Evolutionary conservation across 352 stramenopile genomes (phyloP).

Genomic region (Phytophthora pistaciae): DNA sequence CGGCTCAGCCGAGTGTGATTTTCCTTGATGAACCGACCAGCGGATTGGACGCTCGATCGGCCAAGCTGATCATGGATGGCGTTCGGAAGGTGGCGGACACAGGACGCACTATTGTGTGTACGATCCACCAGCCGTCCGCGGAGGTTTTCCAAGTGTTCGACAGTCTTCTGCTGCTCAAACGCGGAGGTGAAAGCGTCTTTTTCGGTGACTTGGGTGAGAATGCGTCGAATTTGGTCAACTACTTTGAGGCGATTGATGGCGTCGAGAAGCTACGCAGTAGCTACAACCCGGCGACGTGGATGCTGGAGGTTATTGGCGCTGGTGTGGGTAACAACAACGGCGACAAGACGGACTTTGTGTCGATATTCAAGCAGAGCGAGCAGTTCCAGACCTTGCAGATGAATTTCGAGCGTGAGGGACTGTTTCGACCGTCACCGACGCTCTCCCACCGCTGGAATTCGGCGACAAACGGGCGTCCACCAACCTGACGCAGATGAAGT

Average conservation of each 20-base stretch:
- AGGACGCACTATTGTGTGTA: conserved; percentile 45
- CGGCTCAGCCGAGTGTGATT: conserved; percentile 87
- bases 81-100: conserved; percentile 87
- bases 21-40: conserved; percentile 92
- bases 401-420: conserved; percentile 33
- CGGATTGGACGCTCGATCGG: conserved; percentile 87
- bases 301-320: conserved; percentile 52
- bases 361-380: conserved; percentile 38
- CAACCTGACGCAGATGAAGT: conserved; percentile 36
- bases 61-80: conserved; percentile 89
- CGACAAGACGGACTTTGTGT: conserved; percentile 41
- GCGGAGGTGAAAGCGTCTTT: conserved; percentile 55
- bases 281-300: conserved; percentile 76
- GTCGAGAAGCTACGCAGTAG: conserved; percentile 53
- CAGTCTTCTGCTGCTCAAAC: conserved; percentile 69
- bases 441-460: conserved; percentile 47
- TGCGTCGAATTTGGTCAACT: conserved; percentile 32
- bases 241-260: conserved; percentile 33
- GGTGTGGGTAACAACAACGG: conserved; percentile 34
- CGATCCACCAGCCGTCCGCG: conserved; percentile 74
- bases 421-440: conserved; percentile 29
- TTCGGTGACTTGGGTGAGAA: conserved; percentile 60
- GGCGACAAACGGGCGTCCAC: conserved; percentile 41
- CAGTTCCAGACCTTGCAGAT: conserved; percentile 31
- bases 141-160: conserved; percentile 88